Conservation (phyloP, 257 asterid species). For the Lavandula angustifolia region DNA sequence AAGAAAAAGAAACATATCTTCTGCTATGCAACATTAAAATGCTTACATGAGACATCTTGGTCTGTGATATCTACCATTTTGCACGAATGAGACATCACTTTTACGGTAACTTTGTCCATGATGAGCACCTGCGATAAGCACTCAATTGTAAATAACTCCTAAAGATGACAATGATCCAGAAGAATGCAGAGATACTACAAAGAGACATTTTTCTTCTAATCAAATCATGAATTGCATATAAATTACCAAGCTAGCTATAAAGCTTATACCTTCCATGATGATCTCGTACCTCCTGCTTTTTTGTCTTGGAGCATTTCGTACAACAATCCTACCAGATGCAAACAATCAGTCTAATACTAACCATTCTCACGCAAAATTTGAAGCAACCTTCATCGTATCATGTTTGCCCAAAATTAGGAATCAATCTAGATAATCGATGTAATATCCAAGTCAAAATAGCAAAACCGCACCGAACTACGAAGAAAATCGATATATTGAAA, state of each 20-base stretch:
- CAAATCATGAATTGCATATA: not conserved
- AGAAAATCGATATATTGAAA: not conserved
- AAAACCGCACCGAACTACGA: not conserved
- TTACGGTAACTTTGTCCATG: conserved; percentile 96
- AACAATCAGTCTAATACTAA: conserved; percentile 26
- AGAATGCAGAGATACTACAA: not conserved
- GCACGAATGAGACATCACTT: conserved; percentile 91
- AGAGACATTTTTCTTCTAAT: too few species aligned
- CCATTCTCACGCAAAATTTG: conserved; percentile 11
- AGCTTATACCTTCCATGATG: conserved; percentile 88
- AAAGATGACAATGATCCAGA: conserved; percentile 5
- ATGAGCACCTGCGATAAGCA: conserved; percentile 71
- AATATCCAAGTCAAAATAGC: not conserved
- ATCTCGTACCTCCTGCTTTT: conserved; percentile 64
- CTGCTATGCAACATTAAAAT: conserved; percentile 13
- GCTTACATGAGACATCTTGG: conserved; percentile 95
- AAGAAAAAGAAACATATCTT: conserved; percentile 18
- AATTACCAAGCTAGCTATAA: not conserved
- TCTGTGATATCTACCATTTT: conserved; percentile 98
- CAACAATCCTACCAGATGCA: conserved; percentile 60
- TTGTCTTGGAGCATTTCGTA: conserved; percentile 84
- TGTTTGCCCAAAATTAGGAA: not conserved
- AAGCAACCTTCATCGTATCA: conserved; percentile 12
- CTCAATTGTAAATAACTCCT: conserved; percentile 12
- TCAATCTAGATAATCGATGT: not conserved